phyloP scores from a whole-genome alignment of 2,329 filamentous ascomycete genomes.

The Beauveria medogensis region DNA sequence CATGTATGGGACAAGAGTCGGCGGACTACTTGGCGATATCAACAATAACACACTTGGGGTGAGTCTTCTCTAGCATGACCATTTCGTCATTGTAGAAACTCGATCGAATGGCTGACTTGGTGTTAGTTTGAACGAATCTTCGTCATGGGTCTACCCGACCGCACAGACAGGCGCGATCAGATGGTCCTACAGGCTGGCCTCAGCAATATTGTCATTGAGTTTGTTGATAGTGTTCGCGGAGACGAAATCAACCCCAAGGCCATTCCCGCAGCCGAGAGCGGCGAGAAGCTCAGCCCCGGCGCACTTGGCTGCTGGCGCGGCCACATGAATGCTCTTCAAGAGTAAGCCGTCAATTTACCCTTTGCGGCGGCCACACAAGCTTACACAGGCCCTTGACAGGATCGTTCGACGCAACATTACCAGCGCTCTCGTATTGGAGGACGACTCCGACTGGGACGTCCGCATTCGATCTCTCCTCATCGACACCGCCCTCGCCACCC shows the following conservation, averaged over 20 bases:
- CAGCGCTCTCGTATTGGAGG: conserved; percentile 43
- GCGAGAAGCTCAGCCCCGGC: neutral
- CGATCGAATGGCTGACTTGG: neutral
- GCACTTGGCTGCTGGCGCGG: conserved; percentile 24
- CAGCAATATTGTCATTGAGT: conserved; percentile 35
- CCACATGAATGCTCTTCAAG: conserved; percentile 27
- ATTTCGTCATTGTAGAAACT: neutral
- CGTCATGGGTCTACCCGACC: conserved; percentile 39
- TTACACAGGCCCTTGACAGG: conserved; percentile 10
- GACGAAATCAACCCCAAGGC: conserved; percentile 28
- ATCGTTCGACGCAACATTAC: conserved; percentile 35
- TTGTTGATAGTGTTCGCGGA: conserved; percentile 35
- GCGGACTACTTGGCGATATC: conserved; percentile 1
- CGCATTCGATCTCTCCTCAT: conserved; percentile 38
- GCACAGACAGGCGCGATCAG: conserved; percentile 42
- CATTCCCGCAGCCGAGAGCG: conserved; percentile 16
- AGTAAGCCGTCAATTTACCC: conserved; percentile 15
- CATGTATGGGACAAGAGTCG: neutral
- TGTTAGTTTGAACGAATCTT: conserved; percentile 21
- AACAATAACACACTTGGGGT: conserved; percentile 9
- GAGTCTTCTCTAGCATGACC: neutral
- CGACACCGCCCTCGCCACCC: conserved; percentile 26
- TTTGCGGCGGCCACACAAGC: neutral
- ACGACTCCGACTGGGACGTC: conserved; percentile 49
- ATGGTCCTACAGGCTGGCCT: conserved; percentile 38